These are phyloP conservation scores for Candida sp. DNA, from an alignment of 1,139 yeast genomes.

Conservation along the genomic window DNA sequence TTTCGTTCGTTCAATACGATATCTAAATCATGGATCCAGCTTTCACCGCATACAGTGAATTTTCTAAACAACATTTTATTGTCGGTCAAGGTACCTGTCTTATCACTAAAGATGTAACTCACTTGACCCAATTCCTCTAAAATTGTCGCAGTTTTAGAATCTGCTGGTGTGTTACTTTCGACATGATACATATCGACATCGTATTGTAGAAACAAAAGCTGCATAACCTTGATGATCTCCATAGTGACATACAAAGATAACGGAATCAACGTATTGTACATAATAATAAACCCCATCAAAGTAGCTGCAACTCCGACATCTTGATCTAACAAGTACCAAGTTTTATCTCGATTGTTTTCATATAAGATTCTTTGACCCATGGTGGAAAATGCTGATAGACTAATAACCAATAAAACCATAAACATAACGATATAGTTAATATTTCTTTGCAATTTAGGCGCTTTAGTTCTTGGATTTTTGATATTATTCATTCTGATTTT, in stretches of 20 bases:
- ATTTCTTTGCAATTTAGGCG: slow-evolving; percentile 83
- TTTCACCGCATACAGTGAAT: slow-evolving; percentile 79
- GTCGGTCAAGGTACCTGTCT: slow-evolving; percentile 96
- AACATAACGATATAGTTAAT: slow-evolving; percentile 82
- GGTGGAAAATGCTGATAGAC: slow-evolving; percentile 75
- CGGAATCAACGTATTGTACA: slow-evolving; percentile 96
- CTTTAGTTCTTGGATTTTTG: slow-evolving; percentile 84
- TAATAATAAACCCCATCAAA: slow-evolving; percentile 91
- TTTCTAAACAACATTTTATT: slow-evolving; percentile 85
- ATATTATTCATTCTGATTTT: slow-evolving; percentile 95
- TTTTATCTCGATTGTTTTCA: slow-evolving; percentile 36
- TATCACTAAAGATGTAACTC: slow-evolving; percentile 90
- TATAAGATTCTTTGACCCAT: slow-evolving; percentile 68
- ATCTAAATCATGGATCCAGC: slow-evolving; percentile 85
- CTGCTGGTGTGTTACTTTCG: slow-evolving; percentile 86
- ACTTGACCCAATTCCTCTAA: slow-evolving; percentile 98
- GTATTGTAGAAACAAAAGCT: slow-evolving; percentile 74
- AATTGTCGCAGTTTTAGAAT: slow-evolving; percentile 92
- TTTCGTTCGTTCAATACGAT: slow-evolving; percentile 26
- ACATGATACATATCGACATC: slow-evolving; percentile 95
- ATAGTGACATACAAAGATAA: slow-evolving; percentile 92
- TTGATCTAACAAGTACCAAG: slow-evolving; percentile 73
- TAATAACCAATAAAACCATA: slow-evolving; percentile 81
- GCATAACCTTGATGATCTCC: slow-evolving; percentile 92
- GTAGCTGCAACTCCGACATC: slow-evolving; percentile 92